phyloP scores from a whole-genome alignment of 2,329 filamentous ascomycete species.

The Amauroascus verrucosus region DNA sequence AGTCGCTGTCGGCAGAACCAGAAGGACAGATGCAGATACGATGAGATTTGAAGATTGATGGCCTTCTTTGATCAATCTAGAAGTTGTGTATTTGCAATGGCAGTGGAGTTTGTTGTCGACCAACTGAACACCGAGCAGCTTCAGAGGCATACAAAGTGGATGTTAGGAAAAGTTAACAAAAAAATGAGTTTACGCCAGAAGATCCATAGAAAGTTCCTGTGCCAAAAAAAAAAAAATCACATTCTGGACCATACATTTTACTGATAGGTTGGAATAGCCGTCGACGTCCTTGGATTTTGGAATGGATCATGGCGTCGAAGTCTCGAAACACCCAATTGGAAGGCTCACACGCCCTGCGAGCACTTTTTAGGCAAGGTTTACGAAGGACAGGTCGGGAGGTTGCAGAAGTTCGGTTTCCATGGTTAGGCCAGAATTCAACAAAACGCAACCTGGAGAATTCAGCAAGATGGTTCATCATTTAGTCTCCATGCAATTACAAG shows the following conservation, averaged over 20 bases:
- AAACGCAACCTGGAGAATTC: too few species aligned
- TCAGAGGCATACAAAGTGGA: neutral
- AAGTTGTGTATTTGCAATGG: too few species aligned
- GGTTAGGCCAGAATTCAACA: neutral
- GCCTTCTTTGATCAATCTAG: too few species aligned
- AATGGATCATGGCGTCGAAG: neutral
- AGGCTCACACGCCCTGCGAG: neutral
- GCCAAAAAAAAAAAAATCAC: neutral
- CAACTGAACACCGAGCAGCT: neutral
- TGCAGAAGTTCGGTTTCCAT: neutral
- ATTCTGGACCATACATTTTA: too few species aligned
- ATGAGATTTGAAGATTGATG: too few species aligned
- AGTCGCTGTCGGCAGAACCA: too few species aligned
- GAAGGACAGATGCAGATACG: too few species aligned
- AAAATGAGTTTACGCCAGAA: neutral
- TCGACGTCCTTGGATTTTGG: neutral
- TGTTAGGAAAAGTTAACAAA: neutral
- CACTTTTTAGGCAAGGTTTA: neutral
- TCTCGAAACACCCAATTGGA: neutral
- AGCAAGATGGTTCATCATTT: neutral
- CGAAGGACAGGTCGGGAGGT: neutral
- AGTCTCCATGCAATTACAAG: neutral
- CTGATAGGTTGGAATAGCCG: neutral
- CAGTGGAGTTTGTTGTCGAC: neutral
- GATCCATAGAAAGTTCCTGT: neutral